A percentile compares a stretch with the other conserved stretches of the same genome.
These are phyloP conservation scores for Tulasnella calospora DNA, from an alignment of 768 basidiomycete genomes.

Conservation along the genomic window DNA sequence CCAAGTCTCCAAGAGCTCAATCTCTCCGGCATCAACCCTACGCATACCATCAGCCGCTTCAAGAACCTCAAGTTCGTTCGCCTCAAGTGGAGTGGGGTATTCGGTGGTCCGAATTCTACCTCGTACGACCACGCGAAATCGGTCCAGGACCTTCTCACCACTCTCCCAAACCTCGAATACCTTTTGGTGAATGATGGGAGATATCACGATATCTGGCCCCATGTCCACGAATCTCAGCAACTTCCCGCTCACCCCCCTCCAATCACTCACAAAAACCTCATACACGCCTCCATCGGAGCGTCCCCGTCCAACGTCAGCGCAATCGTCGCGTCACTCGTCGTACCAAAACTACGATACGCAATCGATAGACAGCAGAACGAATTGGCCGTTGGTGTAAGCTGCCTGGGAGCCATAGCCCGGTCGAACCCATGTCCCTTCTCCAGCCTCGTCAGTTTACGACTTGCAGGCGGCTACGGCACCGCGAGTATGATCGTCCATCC, in stretches of 20 bases:
- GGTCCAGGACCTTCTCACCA: slow-evolving; percentile 65
- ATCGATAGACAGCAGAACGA: background rate
- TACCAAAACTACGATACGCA: background rate
- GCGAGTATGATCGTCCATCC: background rate
- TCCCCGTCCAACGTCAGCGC: background rate
- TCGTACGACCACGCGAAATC: slow-evolving; percentile 68
- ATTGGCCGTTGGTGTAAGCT: background rate
- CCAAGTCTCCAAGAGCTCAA: background rate
- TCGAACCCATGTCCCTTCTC: background rate
- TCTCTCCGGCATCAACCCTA: background rate
- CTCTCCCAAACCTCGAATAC: slow-evolving; percentile 31
- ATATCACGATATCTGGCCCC: background rate
- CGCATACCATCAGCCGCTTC: background rate
- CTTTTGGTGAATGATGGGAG: slow-evolving; percentile 27
- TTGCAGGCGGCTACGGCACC: background rate
- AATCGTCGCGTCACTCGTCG: background rate
- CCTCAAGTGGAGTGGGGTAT: background rate
- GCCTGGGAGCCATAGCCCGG: background rate
- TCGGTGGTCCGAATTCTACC: background rate
- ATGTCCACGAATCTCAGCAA: background rate
- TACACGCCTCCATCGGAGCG: background rate
- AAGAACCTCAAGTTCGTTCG: background rate
- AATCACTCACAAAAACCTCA: background rate
- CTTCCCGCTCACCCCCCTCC: background rate
- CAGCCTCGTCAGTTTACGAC: background rate